Base-by-base conservation (phyloP, 495 filamentous ascomycete genomes). In the Mytilinidion resinicola region DNA sequence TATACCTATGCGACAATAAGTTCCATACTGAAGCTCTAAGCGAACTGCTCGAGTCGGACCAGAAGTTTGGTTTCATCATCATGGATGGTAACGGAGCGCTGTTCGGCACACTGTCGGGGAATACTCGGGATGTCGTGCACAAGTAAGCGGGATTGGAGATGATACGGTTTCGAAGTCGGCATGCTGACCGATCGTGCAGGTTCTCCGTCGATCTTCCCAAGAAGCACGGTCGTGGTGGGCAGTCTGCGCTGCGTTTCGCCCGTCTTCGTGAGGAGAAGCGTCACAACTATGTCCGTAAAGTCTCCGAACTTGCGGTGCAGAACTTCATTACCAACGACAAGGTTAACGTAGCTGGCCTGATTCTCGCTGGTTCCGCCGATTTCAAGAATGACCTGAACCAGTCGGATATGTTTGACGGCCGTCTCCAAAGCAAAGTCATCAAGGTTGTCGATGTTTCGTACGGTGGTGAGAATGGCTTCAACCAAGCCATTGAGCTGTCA, bases 251-350 rank as follows among this genome's bases (percentile, higher is more conserved):
- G 66, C 95, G 93, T 88, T 98, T 98, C 74, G 89, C 93, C 54
- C 93, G 93, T 88, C 85, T 97, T n/a, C 83, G 93, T 77, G 93
- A 98, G 72, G 93, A 98, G 74, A 98, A 98, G 77, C 90, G 93
- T 61, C 93, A 98, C 84, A 98, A 97, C 76, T 98, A 98, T 67
- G 95, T 98, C 62, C 88, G 93, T 61, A 98, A 98, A 74, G 95
- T 98, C 39, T 91, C 95, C 63, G 93, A 98, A 71, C 75, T 95
- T 75, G 93, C 93, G 39, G 93, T 97, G 21, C 93, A 98, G 75
- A 96, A 96, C 72, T 98, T 91, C 72, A 97, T 98, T 74, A 95
- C 90, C 61, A 86, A 86, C 71, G 93, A 98, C 76, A 97, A 97
- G 77, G 87, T 93, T 75, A 98, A 98, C 70, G 91, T 96, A 34